phyloP scores from a whole-genome alignment of 768 basidiomycete species.

The Hericium coralloides region DNA sequence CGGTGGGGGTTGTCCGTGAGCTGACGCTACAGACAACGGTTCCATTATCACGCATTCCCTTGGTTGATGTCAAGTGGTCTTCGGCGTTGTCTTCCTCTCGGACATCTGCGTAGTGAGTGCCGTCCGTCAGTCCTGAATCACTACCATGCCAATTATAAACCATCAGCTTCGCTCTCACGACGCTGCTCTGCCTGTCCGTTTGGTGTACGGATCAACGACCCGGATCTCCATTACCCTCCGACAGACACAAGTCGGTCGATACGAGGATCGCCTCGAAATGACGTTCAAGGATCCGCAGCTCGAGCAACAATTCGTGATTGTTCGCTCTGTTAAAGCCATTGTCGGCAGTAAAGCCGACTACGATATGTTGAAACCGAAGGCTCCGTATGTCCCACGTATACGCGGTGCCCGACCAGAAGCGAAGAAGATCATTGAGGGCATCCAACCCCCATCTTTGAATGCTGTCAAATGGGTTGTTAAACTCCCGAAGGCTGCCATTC shows the following conservation, averaged over 20 bases:
- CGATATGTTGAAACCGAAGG: constrained; percentile 34
- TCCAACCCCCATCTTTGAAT: constrained; percentile 32
- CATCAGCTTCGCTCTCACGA: not conserved
- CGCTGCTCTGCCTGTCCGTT: not conserved
- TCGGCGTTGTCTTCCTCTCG: not conserved
- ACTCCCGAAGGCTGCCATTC: constrained; percentile 23
- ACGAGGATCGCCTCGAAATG: constrained; percentile 40
- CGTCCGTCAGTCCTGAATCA: too few species aligned
- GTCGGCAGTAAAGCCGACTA: constrained; percentile 43
- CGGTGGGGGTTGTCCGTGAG: not conserved
- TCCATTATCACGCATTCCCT: not conserved
- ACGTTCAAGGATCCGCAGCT: constrained; percentile 30
- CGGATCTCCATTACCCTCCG: constrained; percentile 9
- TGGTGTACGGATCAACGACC: not conserved
- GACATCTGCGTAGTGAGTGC: too few species aligned
- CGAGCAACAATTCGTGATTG: constrained; percentile 35
- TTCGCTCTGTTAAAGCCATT: constrained; percentile 34
- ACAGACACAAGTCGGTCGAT: constrained; percentile 30
- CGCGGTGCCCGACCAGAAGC: constrained; percentile 7
- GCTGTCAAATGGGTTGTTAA: constrained; percentile 32
- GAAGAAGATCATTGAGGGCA: constrained; percentile 20
- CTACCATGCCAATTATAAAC: not conserved
- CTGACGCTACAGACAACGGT: not conserved
- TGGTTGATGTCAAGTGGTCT: not conserved
- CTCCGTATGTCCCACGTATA: constrained; percentile 30